Base-by-base conservation (phyloP, 768 basidiomycete species). In the Tricholoma sp. region DNA sequence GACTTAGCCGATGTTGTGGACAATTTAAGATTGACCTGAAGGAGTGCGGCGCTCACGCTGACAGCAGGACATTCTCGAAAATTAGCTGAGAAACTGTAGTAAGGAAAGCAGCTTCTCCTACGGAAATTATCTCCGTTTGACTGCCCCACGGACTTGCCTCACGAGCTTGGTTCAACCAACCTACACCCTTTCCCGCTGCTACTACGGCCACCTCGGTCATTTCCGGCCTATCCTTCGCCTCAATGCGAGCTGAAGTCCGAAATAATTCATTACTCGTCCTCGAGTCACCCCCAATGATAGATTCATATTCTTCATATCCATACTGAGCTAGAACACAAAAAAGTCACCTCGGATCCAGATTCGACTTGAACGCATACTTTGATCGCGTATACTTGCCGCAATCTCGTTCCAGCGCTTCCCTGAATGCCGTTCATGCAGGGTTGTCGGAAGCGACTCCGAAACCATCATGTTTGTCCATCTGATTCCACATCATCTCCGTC, bases 401-500 rank as follows among this genome's bases (percentile, higher is more conserved):
- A 46, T 52, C 59, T 66, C 59, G 66, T 63, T 62, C 63, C 63
- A 60, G 58, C 57, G 56, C 54, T 59, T 58, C 46, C 59, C 59
- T 64, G 58, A 55, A 67, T 67, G 62, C 68, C 67, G 64, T 69
- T 65, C 57, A 66, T 60, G 66, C 65, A 57, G 63, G 39, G 47
- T 59, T 57, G 63, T 34, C 57, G 59, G 56, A 59, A 19, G 52
- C 54, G 34, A 50, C 58, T 49, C 59, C 61, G 50, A 24, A 45
- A 35, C 35, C 52, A 54, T 50, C 55, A 59, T 50, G 27, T 50
- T 31, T 29, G 27, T 50, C 47, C 29, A 29, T 60, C 63, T 50
- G 60, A 61, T 67, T 79, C 81, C 67, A 67, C 67, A 63, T 79
- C 78, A 65, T 82, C 84, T 61, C 71, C 82, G 60, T 84, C 84